These are phyloP conservation scores for Hypholoma fasciculare DNA, from an alignment of 768 basidiomycete species.

Conservation along the genomic window DNA sequence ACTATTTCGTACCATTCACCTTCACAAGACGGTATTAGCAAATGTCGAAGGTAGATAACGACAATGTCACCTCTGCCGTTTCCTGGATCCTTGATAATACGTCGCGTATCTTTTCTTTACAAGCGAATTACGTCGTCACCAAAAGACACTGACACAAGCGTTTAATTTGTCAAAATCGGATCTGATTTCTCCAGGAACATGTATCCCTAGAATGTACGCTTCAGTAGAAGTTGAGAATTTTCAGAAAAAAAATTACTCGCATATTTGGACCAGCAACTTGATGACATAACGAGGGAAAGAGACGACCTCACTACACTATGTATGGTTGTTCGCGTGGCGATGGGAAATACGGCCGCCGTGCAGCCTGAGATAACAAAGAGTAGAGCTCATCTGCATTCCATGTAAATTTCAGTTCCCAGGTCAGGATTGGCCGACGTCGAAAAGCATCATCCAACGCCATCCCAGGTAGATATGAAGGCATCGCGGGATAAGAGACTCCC, in stretches of 20 bases:
- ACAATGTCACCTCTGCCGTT: background rate
- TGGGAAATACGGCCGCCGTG: constrained; percentile 18
- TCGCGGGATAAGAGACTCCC: constrained; percentile 6
- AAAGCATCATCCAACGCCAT: background rate
- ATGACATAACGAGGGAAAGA: constrained; percentile 19
- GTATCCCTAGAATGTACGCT: background rate
- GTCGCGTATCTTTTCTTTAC: too few species aligned
- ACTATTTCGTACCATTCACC: background rate
- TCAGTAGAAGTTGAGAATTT: background rate
- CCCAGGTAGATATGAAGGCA: background rate
- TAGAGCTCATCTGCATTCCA: constrained; percentile 4
- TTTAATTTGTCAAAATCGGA: too few species aligned
- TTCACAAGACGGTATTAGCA: background rate
- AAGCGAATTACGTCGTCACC: too few species aligned
- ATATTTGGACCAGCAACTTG: constrained; percentile 4
- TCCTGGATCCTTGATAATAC: background rate
- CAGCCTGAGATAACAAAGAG: constrained; percentile 6
- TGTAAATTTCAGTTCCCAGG: constrained; percentile 9
- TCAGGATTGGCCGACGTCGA: constrained; percentile 11
- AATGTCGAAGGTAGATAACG: background rate
- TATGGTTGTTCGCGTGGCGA: constrained; percentile 18
- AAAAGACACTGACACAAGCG: too few species aligned
- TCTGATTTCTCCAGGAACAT: background rate
- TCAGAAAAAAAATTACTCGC: constrained; percentile 4
- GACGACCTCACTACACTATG: constrained; percentile 1